Percentiles rank a stretch among this genome's conserved stretches.
phyloP scores from a whole-genome alignment of 768 basidiomycete species.

The Kondoa subrosea region DNA sequence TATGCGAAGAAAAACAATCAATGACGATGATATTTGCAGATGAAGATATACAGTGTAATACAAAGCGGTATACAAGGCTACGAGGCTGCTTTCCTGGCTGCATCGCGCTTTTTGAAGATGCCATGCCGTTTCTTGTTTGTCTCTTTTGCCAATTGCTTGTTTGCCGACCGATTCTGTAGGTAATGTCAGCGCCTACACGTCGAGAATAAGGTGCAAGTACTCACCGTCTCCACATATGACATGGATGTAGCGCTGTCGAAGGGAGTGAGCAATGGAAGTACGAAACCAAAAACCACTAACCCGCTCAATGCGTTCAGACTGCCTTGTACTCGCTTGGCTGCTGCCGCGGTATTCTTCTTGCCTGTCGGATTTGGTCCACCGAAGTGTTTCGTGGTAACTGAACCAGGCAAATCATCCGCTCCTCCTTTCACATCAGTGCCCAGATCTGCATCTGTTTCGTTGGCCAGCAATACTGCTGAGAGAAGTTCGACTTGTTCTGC shows the following conservation, averaged over 20 bases:
- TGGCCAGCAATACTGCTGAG: slow-evolving; percentile 76
- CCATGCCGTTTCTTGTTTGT: not conserved
- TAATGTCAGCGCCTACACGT: not conserved
- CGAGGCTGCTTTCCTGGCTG: not conserved
- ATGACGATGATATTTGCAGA: too few relatives aligned
- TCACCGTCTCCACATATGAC: slow-evolving; percentile 3
- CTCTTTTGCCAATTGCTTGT: slow-evolving; percentile 10
- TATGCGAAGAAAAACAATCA: too few relatives aligned
- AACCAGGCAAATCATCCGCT: slow-evolving; percentile 71
- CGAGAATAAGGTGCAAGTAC: not conserved
- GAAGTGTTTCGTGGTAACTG: slow-evolving; percentile 37
- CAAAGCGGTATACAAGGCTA: too few relatives aligned
- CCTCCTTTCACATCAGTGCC: slow-evolving; percentile 56
- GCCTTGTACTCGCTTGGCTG: slow-evolving; percentile 56
- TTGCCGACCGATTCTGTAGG: slow-evolving; percentile 3
- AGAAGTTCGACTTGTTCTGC: slow-evolving; percentile 92
- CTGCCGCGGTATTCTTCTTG: slow-evolving; percentile 39
- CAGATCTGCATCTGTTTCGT: slow-evolving; percentile 75
- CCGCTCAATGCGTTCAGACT: slow-evolving; percentile 70
- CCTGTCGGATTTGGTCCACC: slow-evolving; percentile 14
- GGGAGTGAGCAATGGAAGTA: not conserved
- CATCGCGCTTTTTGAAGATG: slow-evolving; percentile 3
- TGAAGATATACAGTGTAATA: too few relatives aligned
- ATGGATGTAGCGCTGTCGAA: slow-evolving; percentile 2
- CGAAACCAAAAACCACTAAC: not conserved